A percentile compares a stretch with the other conserved stretches of the same genome.
Conservation (phyloP, 2,329 filamentous ascomycete genomes). For the Remersonia thermophila region DNA sequence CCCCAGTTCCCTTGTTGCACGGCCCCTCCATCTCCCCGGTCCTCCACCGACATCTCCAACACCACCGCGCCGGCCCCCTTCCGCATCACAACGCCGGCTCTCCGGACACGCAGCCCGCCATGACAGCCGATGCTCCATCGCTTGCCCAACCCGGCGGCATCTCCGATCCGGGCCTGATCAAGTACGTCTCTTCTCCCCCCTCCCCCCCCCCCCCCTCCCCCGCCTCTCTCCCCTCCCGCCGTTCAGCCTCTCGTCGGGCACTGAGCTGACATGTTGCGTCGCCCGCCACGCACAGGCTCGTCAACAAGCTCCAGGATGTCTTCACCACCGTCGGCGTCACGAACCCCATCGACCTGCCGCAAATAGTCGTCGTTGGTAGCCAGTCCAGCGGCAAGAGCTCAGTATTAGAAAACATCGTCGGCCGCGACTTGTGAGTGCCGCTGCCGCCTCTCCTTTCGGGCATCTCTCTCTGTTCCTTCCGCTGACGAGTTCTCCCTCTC, state of each 20-base stretch:
- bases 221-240: constrained; percentile 15
- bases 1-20: too few species aligned
- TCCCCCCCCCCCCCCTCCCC: constrained; percentile 5
- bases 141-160: constrained; percentile 43
- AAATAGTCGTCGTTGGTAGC: constrained; percentile 96
- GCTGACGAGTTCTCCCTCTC: constrained; percentile 7
- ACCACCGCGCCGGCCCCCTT: not conserved
- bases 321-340: constrained; percentile 97
- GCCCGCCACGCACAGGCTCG: constrained; percentile 45
- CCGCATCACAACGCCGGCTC: not conserved
- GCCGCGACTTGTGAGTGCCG: constrained; percentile 81
- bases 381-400: constrained; percentile 99
- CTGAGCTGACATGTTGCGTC: constrained; percentile 9
- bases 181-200: constrained; percentile 30
- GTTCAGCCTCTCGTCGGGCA: constrained; percentile 11
- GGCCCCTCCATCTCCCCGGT: too few species aligned
- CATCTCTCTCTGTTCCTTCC: constrained; percentile 6
- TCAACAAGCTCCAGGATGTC: constrained; percentile 99
- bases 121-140: constrained; percentile 17
- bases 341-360: constrained; percentile 96
- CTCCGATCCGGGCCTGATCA: constrained; percentile 54
- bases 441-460: constrained; percentile 11
- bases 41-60: constrained; percentile 3
- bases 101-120: constrained; percentile 5
- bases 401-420: constrained; percentile 96